phyloP scores from a whole-genome alignment of 106 monocot genomes.

The Phalaenopsis aphrodite region DNA sequence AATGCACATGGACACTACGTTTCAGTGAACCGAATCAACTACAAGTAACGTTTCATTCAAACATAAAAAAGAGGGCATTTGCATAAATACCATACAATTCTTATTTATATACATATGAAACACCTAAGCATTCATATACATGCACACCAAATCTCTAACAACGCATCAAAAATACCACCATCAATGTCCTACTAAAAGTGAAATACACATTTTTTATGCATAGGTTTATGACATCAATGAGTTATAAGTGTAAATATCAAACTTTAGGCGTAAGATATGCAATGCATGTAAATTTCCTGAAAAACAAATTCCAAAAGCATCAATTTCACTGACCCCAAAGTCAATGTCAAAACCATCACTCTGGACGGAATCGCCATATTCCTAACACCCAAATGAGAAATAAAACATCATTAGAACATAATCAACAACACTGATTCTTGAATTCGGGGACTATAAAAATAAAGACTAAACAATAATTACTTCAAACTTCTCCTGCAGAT shows the following conservation, averaged over 20 bases:
- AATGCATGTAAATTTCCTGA: no score
- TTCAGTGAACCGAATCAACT: conserved; percentile 2
- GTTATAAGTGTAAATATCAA: no score
- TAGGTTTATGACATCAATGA: no score
- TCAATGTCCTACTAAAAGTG: no score
- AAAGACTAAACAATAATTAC: conserved; percentile 18
- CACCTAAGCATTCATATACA: no score
- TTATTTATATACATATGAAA: no score
- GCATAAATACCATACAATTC: no score
- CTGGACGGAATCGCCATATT: conserved; percentile 78
- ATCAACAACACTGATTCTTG: not conserved
- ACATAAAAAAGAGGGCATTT: not conserved
- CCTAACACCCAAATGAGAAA: conserved; percentile 34
- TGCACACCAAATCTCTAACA: no score
- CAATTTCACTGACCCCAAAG: conserved; percentile 70
- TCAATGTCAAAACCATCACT: conserved; percentile 95
- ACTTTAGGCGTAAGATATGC: no score
- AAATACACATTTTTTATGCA: no score
- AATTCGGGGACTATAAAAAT: not conserved
- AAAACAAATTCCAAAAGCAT: not conserved
- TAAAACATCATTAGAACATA: not conserved
- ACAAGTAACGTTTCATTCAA: not conserved
- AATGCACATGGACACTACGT: not conserved
- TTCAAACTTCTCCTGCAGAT: conserved; percentile 74
- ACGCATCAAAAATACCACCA: no score